Evolutionary conservation across 2,329 filamentous ascomycete species (phyloP).

Genomic region (Chaetothyriales sp.): DNA sequence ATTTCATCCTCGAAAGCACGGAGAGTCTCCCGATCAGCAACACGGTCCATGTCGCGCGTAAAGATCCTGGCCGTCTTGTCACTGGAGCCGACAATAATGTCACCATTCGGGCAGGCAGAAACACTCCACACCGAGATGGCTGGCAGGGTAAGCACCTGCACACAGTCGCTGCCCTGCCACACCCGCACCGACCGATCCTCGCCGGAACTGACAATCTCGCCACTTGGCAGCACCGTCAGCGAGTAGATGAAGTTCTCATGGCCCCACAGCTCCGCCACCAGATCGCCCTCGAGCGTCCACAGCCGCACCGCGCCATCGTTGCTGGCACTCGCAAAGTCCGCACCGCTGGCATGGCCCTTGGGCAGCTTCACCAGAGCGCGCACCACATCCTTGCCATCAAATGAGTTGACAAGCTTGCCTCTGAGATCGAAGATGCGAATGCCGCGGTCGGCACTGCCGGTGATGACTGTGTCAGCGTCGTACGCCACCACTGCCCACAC

Average conservation of each 20-base stretch:
- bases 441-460: constrained; percentile 75
- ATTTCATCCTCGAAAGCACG: constrained; percentile 68
- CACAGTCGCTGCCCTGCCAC: constrained; percentile 68
- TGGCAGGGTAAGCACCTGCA: constrained; percentile 93
- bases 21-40: constrained; percentile 53
- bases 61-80: constrained; percentile 78
- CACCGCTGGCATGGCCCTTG: constrained; percentile 58
- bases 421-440: constrained; percentile 65
- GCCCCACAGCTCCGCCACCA: constrained; percentile 63
- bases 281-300: constrained; percentile 67
- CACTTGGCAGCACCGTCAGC: constrained; percentile 58
- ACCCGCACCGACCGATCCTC: constrained; percentile 88
- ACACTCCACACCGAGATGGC: constrained; percentile 94
- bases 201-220: constrained; percentile 77
- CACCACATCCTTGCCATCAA: constrained; percentile 63
- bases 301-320: constrained; percentile 82
- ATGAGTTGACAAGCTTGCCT: constrained; percentile 48
- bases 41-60: constrained; percentile 52
- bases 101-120: constrained; percentile 65
- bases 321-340: constrained; percentile 85
- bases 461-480: constrained; percentile 65
- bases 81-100: constrained; percentile 87
- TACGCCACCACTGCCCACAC: constrained; percentile 89
- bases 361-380: constrained; percentile 78
- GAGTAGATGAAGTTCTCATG: constrained; percentile 95